Conservation (phyloP, 2,329 filamentous ascomycete species). For the Colletotrichum liriopes region DNA sequence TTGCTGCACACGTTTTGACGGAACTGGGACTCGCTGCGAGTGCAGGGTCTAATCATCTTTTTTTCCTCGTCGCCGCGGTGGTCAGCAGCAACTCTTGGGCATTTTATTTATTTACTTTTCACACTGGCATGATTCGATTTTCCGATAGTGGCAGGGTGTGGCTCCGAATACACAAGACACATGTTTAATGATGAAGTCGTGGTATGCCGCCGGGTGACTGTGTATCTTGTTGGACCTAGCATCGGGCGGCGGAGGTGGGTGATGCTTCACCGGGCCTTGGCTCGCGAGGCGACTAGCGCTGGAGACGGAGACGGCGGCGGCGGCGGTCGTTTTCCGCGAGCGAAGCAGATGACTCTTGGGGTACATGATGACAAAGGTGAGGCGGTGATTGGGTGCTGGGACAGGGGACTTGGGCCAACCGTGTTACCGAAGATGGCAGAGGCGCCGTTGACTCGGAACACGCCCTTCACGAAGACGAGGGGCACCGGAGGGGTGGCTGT, state of each 20-base stretch:
- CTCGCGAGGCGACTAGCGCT: background rate
- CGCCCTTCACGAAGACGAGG: background rate
- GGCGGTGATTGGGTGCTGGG: background rate
- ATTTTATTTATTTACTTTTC: background rate
- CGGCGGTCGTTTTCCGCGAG: background rate
- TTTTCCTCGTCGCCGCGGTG: background rate
- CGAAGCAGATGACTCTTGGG: background rate
- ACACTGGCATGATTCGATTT: background rate
- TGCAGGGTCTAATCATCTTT: slow-evolving; percentile 8
- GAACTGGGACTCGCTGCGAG: slow-evolving; percentile 7
- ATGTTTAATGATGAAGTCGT: slow-evolving; percentile 12
- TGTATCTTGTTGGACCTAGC: background rate
- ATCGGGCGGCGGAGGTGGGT: background rate
- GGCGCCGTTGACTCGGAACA: background rate
- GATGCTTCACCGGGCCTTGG: too few species aligned
- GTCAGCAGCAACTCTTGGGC: slow-evolving; percentile 12
- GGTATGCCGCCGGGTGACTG: background rate
- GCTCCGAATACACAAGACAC: background rate
- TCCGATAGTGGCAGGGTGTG: slow-evolving; percentile 3
- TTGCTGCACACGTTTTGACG: slow-evolving; percentile 25
- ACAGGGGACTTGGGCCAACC: background rate
- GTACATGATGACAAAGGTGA: background rate
- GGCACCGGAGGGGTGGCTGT: slow-evolving; percentile 1
- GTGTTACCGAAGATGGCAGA: background rate
- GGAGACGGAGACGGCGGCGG: background rate